Evolutionary conservation across 306 rosid species (phyloP).

Genomic region (Ormosia semicastrata): DNA sequence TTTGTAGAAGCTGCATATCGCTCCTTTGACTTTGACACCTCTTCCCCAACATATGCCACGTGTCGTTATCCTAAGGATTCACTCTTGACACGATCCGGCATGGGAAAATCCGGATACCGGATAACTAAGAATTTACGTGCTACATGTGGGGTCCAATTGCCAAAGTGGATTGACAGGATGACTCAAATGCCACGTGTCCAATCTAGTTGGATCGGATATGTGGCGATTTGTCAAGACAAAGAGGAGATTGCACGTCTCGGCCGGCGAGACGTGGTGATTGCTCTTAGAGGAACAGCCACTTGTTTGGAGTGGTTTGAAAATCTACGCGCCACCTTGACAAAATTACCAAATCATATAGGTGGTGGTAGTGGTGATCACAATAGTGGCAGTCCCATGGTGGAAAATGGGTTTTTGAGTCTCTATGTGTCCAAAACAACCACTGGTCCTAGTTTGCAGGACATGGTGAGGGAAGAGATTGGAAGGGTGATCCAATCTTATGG

Average conservation of each 20-base stretch:
- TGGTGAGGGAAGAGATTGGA: conserved; percentile 54
- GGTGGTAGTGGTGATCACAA: not conserved
- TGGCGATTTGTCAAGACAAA: conserved; percentile 61
- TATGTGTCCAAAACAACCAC: conserved; percentile 49
- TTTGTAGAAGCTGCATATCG: conserved; percentile 70
- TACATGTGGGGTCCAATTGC: conserved; percentile 31
- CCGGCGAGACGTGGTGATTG: conserved; percentile 68
- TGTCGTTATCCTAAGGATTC: conserved; percentile 3
- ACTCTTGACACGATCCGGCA: not conserved
- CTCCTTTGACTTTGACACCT: conserved; percentile 37
- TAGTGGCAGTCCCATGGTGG: conserved; percentile 49
- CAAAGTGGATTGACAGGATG: not conserved
- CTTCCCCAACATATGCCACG: conserved; percentile 31
- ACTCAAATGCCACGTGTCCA: conserved; percentile 30
- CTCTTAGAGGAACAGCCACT: conserved; percentile 73
- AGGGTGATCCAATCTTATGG: conserved; percentile 48
- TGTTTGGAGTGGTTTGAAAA: conserved; percentile 85
- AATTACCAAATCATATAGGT: conserved; percentile 8
- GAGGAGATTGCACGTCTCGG: conserved; percentile 61
- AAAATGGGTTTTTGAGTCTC: conserved; percentile 73
- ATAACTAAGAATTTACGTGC: conserved; percentile 28
- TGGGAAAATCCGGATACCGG: not conserved
- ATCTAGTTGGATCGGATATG: conserved; percentile 83
- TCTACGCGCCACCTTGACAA: conserved; percentile 58
- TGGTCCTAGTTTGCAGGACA: conserved; percentile 54